Conservation (phyloP, 2,329 filamentous ascomycete species). For the Tolypocladium guangdongense region DNA sequence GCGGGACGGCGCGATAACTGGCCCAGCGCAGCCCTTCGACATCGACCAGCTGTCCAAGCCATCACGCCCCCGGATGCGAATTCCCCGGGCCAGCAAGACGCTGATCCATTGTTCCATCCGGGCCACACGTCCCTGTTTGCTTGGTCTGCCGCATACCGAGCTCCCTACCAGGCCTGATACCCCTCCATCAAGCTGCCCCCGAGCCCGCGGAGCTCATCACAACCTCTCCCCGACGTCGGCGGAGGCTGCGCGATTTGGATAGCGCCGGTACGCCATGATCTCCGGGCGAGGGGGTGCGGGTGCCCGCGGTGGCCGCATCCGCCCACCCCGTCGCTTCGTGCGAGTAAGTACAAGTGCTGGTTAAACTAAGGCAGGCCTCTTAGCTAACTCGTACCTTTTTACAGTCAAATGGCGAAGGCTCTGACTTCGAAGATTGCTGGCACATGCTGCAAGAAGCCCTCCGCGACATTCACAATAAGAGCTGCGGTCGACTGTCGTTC, state of each 20-base stretch:
- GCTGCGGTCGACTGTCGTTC: conserved; percentile 82
- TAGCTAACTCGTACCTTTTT: conserved; percentile 11
- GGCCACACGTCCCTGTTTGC: neutral
- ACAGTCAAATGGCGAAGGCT: conserved; percentile 36
- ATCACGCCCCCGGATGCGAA: neutral
- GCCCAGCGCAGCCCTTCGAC: neutral
- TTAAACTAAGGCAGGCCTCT: neutral
- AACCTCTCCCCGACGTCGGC: neutral
- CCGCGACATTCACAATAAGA: conserved; percentile 81
- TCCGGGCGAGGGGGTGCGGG: conserved; percentile 35
- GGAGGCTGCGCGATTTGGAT: neutral
- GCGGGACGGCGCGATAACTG: neutral
- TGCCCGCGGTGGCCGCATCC: conserved; percentile 27
- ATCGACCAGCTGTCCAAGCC: neutral
- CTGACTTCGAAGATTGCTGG: conserved; percentile 86
- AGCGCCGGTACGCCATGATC: conserved; percentile 26
- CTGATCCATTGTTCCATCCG: neutral
- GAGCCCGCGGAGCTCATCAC: neutral
- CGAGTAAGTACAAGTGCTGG: conserved; percentile 22
- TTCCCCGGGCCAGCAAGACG: neutral
- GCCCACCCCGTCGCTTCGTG: conserved; percentile 30
- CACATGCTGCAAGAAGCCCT: conserved; percentile 64
- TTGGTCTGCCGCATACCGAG: neutral
- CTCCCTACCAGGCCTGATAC: neutral
- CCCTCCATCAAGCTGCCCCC: neutral